Conservation (phyloP, 805 yeast species). For the Scheffersomyces lignosus region DNA sequence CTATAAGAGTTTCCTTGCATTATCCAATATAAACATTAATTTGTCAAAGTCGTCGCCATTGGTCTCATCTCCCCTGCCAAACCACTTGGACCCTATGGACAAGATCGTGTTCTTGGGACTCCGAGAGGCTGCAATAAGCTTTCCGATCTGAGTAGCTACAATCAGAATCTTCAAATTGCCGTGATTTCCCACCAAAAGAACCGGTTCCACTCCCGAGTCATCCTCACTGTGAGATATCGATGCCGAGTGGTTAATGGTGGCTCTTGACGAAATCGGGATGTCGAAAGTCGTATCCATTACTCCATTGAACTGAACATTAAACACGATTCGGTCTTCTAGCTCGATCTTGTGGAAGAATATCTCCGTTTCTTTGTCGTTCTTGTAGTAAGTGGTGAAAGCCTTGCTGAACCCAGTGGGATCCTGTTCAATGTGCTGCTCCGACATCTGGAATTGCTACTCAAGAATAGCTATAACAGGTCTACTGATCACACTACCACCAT, state of each 20-base stretch:
- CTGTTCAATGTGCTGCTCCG: no score
- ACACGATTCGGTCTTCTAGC: conserved; percentile 37
- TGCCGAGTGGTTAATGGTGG: conserved; percentile 13
- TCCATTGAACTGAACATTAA: conserved; percentile 43
- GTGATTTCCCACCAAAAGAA: conserved; percentile 48
- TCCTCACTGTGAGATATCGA: conserved; percentile 6
- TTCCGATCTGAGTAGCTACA: conserved; percentile 50
- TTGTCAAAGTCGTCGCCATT: conserved; percentile 42
- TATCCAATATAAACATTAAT: conserved; percentile 43
- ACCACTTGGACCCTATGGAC: conserved; percentile 49
- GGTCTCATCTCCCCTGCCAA: conserved; percentile 35
- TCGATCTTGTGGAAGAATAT: conserved; percentile 26
- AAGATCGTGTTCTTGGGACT: conserved; percentile 42
- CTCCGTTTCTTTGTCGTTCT: conserved; percentile 4
- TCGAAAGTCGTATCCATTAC: conserved; percentile 53
- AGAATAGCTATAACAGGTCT: no score
- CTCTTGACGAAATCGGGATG: conserved; percentile 25
- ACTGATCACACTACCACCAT: no score
- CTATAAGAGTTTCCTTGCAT: conserved; percentile 9
- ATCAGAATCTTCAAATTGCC: conserved; percentile 48
- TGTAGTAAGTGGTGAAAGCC: conserved; percentile 5
- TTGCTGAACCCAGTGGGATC: conserved; percentile 11
- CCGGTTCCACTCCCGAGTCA: conserved; percentile 43
- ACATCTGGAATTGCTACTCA: no score
- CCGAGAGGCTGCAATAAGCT: conserved; percentile 29